Evolutionary conservation across 805 yeast species (phyloP), one percentile per base, ranked within the genome.

Genomic region (Vanderwaltozyma polyspora): DNA sequence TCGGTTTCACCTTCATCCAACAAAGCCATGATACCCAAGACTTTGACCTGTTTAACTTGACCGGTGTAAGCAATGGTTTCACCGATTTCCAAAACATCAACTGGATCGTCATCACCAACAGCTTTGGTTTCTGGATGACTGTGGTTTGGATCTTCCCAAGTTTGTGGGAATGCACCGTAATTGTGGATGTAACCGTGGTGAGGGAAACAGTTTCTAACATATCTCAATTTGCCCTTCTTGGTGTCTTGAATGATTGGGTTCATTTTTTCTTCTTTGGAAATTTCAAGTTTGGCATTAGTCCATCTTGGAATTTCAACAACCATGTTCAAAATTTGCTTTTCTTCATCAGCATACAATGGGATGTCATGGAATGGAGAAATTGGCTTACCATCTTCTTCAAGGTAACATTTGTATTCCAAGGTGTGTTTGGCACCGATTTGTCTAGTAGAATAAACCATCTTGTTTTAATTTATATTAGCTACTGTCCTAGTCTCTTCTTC

Each of bases 161-260:
- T 79, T 63, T 89, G 96, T 46, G 97, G 97, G 74, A 89, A 81
- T 32, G 96, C 96, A 62, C 97, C 98, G 62, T 89, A 89, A 70
- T 91, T 91, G 70, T 86, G 95, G 50, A 89, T 89, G 71, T 91
- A 89, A 51, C 98, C 98, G 62, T 91, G 94, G 70, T 83, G 94
- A 35, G 98, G 98, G 84, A 89, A 89, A 63, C 94, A 77, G 75
- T 91, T 91, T 69, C 94, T 79, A 40, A 91, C 97, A 51, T 79
- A 91, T 68, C 97, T 78, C 55, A 86, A 75, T 64, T 85, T 80
- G 48, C 96, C 97, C 72, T 91, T 89, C 72, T 91, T 91, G 57
- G 93, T 83, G 66, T 91, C 98, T 70, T 91, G 98, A 42, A 83
- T 69, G 51, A 91, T 91, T 53, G 98, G 98, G 71, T 91, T 91